Conservation (phyloP, 2,329 filamentous ascomycete genomes). For the Albifimbria verrucaria region DNA sequence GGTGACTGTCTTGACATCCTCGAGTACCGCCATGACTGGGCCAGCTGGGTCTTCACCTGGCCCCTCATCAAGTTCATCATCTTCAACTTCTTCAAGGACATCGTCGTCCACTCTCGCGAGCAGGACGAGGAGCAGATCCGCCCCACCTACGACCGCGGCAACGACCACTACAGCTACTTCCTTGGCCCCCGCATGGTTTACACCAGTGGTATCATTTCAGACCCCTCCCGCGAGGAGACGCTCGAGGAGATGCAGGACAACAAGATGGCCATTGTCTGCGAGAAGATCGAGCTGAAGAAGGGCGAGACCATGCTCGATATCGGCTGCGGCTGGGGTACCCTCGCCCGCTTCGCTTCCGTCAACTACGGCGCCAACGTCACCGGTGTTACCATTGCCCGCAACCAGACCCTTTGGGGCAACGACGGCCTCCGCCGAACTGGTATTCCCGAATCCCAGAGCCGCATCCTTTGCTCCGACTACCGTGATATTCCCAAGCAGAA, state of each 20-base stretch:
- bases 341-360: slow-evolving; percentile 82
- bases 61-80: slow-evolving; percentile 81
- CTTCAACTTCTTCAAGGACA: slow-evolving; percentile 77
- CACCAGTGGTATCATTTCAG: slow-evolving; percentile 85
- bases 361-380: slow-evolving; percentile 83
- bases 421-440: slow-evolving; percentile 74
- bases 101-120: slow-evolving; percentile 82
- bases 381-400: slow-evolving; percentile 85
- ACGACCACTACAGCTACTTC: slow-evolving; percentile 97
- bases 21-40: slow-evolving; percentile 94
- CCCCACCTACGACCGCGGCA: slow-evolving; percentile 90
- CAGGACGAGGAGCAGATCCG: slow-evolving; percentile 96
- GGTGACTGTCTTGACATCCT: slow-evolving; percentile 80
- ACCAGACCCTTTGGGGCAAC: slow-evolving; percentile 95
- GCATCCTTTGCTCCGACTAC: slow-evolving; percentile 90
- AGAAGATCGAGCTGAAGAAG: slow-evolving; percentile 80
- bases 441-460: slow-evolving; percentile 77
- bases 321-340: slow-evolving; percentile 92
- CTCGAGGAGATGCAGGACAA: slow-evolving; percentile 97
- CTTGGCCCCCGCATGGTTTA: slow-evolving; percentile 96
- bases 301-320: slow-evolving; percentile 85
- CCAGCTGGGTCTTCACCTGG: slow-evolving; percentile 82
- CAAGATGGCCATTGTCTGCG: slow-evolving; percentile 88
- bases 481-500: slow-evolving; percentile 81
- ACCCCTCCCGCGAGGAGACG: slow-evolving; percentile 78